Evolutionary conservation across 371 early-diverging fungal species (phyloP).

Genomic region (Apophysomyces ossiformis): DNA sequence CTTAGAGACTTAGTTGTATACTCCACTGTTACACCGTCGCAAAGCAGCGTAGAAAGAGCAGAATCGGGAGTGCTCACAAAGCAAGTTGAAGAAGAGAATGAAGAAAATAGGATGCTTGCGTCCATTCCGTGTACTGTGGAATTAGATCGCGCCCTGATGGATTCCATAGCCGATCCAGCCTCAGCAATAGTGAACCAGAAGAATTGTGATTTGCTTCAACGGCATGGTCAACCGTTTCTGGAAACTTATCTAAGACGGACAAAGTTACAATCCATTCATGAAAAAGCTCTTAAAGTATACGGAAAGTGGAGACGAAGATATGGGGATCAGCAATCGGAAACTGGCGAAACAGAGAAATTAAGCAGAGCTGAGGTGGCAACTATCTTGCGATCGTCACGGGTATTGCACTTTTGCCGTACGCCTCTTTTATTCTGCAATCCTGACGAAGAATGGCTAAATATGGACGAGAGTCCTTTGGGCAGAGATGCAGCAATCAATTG

Average conservation of each 20-base stretch:
- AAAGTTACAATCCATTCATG: conserved; percentile 56
- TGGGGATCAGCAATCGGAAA: conserved; percentile 42
- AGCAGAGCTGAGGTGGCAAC: conserved; percentile 55
- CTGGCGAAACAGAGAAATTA: conserved; percentile 46
- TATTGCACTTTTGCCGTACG: conserved; percentile 71
- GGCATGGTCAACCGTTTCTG: conserved; percentile 65
- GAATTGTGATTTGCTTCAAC: conserved; percentile 56
- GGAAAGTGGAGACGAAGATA: conserved; percentile 63
- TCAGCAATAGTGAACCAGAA: conserved; percentile 23
- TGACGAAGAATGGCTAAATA: conserved; percentile 35
- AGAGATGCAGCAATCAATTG: conserved; percentile 38
- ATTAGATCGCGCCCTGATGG: conserved; percentile 54
- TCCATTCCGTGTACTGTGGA: conserved; percentile 25
- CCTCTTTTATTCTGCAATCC: conserved; percentile 61
- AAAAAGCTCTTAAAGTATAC: conserved; percentile 63
- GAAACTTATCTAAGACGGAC: conserved; percentile 53
- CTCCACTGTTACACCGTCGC: conserved; percentile 17
- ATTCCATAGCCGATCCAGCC: conserved; percentile 47
- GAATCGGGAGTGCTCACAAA: background rate
- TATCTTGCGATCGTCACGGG: conserved; percentile 63
- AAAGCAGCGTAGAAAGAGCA: conserved; percentile 14
- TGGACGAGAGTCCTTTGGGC: conserved; percentile 24
- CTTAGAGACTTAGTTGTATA: conserved; percentile 33
- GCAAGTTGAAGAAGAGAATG: conserved; percentile 18
- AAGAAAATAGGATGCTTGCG: conserved; percentile 17